Evolutionary conservation across 2,329 filamentous ascomycete species (phyloP).

Genomic region (Graphiopsis chlorocephala): DNA sequence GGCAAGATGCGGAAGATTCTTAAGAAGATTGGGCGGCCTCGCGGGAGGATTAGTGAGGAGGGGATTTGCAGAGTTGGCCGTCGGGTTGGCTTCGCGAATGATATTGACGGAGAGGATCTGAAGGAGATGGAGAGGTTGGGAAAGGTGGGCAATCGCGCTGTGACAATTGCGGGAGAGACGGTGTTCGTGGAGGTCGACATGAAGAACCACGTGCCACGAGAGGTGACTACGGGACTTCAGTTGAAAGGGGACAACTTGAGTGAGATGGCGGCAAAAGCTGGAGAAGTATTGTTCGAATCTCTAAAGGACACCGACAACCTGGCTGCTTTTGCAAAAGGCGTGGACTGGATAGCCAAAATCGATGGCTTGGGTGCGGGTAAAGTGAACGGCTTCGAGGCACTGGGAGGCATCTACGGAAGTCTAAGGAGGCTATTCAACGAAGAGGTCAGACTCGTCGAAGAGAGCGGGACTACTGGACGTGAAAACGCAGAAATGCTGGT

Average conservation of each 20-base stretch:
- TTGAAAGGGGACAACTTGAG: slow-evolving; percentile 57
- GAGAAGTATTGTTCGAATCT: slow-evolving; percentile 64
- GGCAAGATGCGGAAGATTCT: slow-evolving; percentile 60
- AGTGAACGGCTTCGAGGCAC: slow-evolving; percentile 74
- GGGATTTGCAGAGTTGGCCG: slow-evolving; percentile 70
- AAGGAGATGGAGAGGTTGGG: slow-evolving; percentile 20
- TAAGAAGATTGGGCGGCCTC: slow-evolving; percentile 64
- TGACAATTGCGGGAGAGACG: slow-evolving; percentile 37
- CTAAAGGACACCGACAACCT: slow-evolving; percentile 60
- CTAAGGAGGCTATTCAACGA: slow-evolving; percentile 67
- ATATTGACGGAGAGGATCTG: slow-evolving; percentile 24
- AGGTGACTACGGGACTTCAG: slow-evolving; percentile 53
- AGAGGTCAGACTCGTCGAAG: slow-evolving; percentile 44
- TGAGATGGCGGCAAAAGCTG: slow-evolving; percentile 60
- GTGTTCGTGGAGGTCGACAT: slow-evolving; percentile 36
- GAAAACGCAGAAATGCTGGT: slow-evolving; percentile 48
- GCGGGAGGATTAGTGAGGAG: slow-evolving; percentile 69
- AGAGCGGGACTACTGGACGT: not conserved
- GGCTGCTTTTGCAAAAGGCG: slow-evolving; percentile 67
- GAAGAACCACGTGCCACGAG: slow-evolving; percentile 39
- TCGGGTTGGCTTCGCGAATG: slow-evolving; percentile 60
- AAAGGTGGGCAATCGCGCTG: slow-evolving; percentile 32
- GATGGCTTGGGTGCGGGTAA: slow-evolving; percentile 69
- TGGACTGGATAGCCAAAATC: slow-evolving; percentile 65
- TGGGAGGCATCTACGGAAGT: slow-evolving; percentile 70